Conservation (phyloP, 495 filamentous ascomycete species). For the Aspergillus hancockii region DNA sequence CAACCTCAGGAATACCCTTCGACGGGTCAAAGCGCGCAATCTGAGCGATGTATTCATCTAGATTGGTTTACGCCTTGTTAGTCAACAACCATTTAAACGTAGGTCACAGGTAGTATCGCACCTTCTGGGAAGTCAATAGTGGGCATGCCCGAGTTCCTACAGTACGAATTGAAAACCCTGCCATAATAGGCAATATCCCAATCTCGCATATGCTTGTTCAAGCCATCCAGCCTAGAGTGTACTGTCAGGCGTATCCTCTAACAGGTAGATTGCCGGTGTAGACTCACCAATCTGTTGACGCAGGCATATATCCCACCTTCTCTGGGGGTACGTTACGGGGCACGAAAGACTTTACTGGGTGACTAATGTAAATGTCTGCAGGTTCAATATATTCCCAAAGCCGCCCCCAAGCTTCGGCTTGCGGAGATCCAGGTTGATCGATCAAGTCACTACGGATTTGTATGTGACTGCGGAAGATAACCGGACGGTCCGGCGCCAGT, state of each 20-base stretch:
- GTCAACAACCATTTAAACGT: not conserved
- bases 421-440: slow-evolving; percentile 59
- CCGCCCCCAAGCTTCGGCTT: slow-evolving; percentile 75
- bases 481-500: slow-evolving; percentile 68
- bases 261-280: not conserved
- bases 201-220: slow-evolving; percentile 76
- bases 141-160: slow-evolving; percentile 55
- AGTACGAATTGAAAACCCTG: slow-evolving; percentile 68
- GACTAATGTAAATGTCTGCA: slow-evolving; percentile 81
- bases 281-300: slow-evolving; percentile 76
- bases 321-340: slow-evolving; percentile 64
- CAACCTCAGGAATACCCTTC: slow-evolving; percentile 80
- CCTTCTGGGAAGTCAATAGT: slow-evolving; percentile 68
- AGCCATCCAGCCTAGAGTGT: slow-evolving; percentile 67
- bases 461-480: slow-evolving; percentile 81
- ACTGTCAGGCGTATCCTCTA: slow-evolving; percentile 18
- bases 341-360: slow-evolving; percentile 78
- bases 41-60: slow-evolving; percentile 77
- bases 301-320: slow-evolving; percentile 77
- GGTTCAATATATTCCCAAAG: slow-evolving; percentile 71
- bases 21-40: slow-evolving; percentile 85
- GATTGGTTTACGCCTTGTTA: not conserved
- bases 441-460: slow-evolving; percentile 79
- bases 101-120: slow-evolving; percentile 8
- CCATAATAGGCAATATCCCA: slow-evolving; percentile 80